phyloP scores from a whole-genome alignment of 345 rosid species.

The Sonneratia alba region DNA sequence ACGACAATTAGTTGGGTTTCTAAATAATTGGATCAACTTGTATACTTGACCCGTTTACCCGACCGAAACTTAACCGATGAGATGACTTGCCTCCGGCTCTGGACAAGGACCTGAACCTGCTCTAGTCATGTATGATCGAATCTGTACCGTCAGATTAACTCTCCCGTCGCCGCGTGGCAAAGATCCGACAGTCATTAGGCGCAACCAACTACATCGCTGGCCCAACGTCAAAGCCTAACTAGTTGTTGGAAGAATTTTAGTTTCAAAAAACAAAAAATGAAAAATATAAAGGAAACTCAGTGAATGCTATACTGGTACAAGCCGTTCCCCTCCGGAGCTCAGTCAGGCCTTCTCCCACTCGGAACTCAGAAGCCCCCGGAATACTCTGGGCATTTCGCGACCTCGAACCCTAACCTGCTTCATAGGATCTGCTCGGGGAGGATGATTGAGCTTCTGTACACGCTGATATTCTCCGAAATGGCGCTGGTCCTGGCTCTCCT shows the following conservation, averaged over 20 bases:
- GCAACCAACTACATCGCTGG: background rate
- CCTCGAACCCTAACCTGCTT: background rate
- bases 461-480: constrained; percentile 52
- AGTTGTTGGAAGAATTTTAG: too few species aligned
- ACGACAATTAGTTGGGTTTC: too few species aligned
- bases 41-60: too few species aligned
- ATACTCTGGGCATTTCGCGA: background rate
- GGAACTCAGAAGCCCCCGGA: background rate
- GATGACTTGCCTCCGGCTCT: too few species aligned
- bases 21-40: too few species aligned
- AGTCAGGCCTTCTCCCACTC: too few species aligned
- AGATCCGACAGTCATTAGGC: background rate
- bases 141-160: background rate
- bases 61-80: too few species aligned
- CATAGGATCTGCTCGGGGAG: background rate
- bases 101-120: too few species aligned
- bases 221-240: background rate
- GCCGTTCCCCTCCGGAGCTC: too few species aligned
- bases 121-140: background rate
- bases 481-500: constrained; percentile 49
- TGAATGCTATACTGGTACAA: too few species aligned
- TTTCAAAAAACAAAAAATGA: too few species aligned
- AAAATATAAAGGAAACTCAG: too few species aligned
- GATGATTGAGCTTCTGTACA: constrained; percentile 56
- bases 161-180: background rate